phyloP scores from a whole-genome alignment of 495 filamentous ascomycete species.

The Talaromyces ruber region DNA sequence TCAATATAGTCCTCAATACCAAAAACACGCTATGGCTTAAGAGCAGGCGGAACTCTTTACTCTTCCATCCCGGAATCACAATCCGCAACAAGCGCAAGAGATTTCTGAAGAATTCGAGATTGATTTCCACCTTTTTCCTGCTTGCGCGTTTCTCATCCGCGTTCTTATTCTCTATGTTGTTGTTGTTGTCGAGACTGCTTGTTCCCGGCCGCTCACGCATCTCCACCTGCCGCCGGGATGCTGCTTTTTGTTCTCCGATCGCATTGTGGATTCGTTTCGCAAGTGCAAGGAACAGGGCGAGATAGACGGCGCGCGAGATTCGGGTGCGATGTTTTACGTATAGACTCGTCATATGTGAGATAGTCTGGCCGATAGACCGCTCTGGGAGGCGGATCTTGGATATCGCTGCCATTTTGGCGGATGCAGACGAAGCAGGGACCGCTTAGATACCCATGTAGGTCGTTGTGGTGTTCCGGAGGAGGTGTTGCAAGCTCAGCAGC shows the following conservation, averaged over 20 bases:
- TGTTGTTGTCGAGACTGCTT: conserved; percentile 38
- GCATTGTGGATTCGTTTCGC: conserved; percentile 86
- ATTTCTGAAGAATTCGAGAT: conserved; percentile 89
- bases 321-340: conserved; percentile 82
- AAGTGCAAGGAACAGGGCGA: conserved; percentile 83
- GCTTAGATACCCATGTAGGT: background rate
- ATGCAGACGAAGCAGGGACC: background rate
- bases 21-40: conserved; percentile 83
- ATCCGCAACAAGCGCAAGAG: conserved; percentile 73
- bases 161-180: conserved; percentile 18
- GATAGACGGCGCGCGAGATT: conserved; percentile 85
- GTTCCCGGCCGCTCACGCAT: conserved; percentile 48
- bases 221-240: conserved; percentile 62
- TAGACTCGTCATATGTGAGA: conserved; percentile 62
- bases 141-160: conserved; percentile 14
- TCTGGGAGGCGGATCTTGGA: conserved; percentile 70
- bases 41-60: conserved; percentile 78
- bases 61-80: conserved; percentile 80
- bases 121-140: conserved; percentile 70
- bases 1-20: conserved; percentile 80
- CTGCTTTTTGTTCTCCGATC: conserved; percentile 85
- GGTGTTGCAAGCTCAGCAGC: background rate
- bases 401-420: conserved; percentile 60
- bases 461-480: background rate
- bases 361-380: conserved; percentile 61